A percentile compares a stretch with the other conserved stretches of the same genome.
These are phyloP conservation scores for Capsella bursapastoris DNA, from an alignment of 345 rosid genomes.

Conservation along the genomic window DNA sequence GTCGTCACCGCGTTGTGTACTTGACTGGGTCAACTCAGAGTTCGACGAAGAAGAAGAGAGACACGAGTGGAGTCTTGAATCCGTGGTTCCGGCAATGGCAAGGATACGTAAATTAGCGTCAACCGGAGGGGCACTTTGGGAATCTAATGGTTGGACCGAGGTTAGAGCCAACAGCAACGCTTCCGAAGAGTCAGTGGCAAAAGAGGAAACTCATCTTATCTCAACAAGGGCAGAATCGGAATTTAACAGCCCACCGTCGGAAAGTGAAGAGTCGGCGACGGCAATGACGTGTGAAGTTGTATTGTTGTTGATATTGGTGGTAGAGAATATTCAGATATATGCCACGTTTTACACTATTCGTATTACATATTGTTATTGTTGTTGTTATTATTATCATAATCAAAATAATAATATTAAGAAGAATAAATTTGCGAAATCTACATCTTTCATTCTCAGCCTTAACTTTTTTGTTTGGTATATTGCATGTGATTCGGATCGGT, in stretches of 20 bases:
- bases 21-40: conserved; percentile 59
- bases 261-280: conserved; percentile 18
- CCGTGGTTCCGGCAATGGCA: conserved; percentile 31
- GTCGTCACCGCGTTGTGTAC: conserved; percentile 77
- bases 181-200: conserved; percentile 28
- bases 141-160: conserved; percentile 61
- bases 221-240: conserved; percentile 34
- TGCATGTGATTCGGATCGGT: conserved; percentile 48
- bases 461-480: conserved; percentile 44
- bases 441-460: conserved; percentile 42
- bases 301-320: conserved; percentile 37
- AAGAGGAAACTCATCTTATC: conserved; percentile 36
- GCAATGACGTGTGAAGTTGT: conserved; percentile 26
- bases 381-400: conserved; percentile 6
- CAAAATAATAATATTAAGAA: conserved; percentile 24
- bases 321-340: conserved; percentile 45
- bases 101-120: conserved; percentile 53
- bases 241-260: conserved; percentile 26
- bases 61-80: conserved; percentile 9
- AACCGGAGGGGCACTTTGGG: conserved; percentile 55
- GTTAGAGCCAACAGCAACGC: conserved; percentile 39
- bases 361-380: conserved; percentile 33
- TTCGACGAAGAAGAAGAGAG: conserved; percentile 44
- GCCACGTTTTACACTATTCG: conserved; percentile 34
- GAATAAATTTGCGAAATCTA: conserved; percentile 15